Base-by-base conservation (phyloP, 176 grass and related monocot genomes). In the Hordeum vulgare region DNA sequence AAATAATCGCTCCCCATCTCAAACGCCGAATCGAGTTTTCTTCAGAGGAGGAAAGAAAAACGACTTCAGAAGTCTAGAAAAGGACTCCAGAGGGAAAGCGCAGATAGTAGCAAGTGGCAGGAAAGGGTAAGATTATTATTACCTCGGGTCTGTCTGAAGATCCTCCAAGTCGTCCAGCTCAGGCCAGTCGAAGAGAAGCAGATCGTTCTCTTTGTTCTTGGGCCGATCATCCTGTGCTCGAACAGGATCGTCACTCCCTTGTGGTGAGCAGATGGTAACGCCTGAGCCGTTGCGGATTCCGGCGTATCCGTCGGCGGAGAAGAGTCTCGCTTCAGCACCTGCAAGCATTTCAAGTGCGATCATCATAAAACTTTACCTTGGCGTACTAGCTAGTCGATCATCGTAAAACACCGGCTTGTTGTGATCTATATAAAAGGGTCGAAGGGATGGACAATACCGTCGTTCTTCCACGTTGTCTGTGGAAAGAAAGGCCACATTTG, bases 111-210 rank as follows among this genome's bases (percentile, higher is more conserved):
- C 69, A 47, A 31, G 29, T 31, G 17, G 69, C 28, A 15, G 34
- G 23, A 39, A 39, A 79, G 80, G 6, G 7, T 2, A 9, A 56
- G 8, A 5, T 4, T 14, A 33, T 33, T 2, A 45, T 67, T 83
- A 92, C 83, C 92, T 85, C 28, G 67, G 66, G 37, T 66, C 79
- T 74, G 44, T 34, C 15, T 80, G 68, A 27, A 94, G 31, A 63
- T 91, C 87, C n/a, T 88, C 68, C 11, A 94, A 83, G 80, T 26
- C 34, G 4, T 1, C 78, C 5, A 90, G 85, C 20, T 90, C 87
- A 62, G 84, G 76, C 85, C 78, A 91, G 40, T 90, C 85, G 29
- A 44, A 62, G 78, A 61, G 70, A 27, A 91, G 56, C 45, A 57
- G 3, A 44, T 85, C 74, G 45, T 72, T 57, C 26, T 67, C 84